phyloP scores from a whole-genome alignment of 331 rosid genomes.

The Phaseolus coccineus region DNA sequence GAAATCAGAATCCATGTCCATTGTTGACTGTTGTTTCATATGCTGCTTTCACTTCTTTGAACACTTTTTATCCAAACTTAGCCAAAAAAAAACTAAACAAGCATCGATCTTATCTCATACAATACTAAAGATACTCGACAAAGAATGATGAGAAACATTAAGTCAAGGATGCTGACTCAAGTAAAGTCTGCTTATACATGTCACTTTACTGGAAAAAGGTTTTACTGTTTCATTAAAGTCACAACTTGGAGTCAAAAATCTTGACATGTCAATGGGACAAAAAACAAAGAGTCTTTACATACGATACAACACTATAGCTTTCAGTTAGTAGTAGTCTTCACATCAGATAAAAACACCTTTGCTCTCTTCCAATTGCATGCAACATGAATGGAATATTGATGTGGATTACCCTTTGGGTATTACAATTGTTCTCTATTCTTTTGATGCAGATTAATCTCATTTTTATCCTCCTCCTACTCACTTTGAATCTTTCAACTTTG shows the following conservation, averaged over 20 bases:
- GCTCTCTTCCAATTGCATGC: conserved; percentile 40
- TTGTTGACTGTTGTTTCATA: conserved; percentile 40
- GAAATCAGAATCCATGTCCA: conserved; percentile 19
- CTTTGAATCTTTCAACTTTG: conserved; percentile 42
- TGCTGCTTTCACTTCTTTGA: conserved; percentile 29
- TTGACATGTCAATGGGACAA: conserved; percentile 25
- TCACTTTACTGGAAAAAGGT: conserved; percentile 26
- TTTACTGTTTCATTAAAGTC: not conserved
- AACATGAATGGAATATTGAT: conserved; percentile 48
- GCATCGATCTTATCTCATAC: conserved; percentile 19
- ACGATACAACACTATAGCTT: conserved; percentile 16
- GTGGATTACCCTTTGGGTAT: conserved; percentile 38
- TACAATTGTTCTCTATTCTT: conserved; percentile 26
- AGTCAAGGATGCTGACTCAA: conserved; percentile 40
- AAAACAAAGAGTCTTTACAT: conserved; percentile 38
- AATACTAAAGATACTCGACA: conserved; percentile 22
- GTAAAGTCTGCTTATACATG: not conserved
- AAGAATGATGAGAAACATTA: conserved; percentile 13
- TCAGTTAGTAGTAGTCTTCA: conserved; percentile 38
- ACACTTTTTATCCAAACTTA: conserved; percentile 28
- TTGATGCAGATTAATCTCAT: conserved; percentile 31
- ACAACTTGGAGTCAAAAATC: conserved; percentile 1
- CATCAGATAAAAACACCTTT: conserved; percentile 41
- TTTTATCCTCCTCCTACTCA: not conserved
- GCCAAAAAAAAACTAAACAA: not conserved